Conservation (phyloP, 441 rosid species). For the Theobroma grandiflorum region DNA sequence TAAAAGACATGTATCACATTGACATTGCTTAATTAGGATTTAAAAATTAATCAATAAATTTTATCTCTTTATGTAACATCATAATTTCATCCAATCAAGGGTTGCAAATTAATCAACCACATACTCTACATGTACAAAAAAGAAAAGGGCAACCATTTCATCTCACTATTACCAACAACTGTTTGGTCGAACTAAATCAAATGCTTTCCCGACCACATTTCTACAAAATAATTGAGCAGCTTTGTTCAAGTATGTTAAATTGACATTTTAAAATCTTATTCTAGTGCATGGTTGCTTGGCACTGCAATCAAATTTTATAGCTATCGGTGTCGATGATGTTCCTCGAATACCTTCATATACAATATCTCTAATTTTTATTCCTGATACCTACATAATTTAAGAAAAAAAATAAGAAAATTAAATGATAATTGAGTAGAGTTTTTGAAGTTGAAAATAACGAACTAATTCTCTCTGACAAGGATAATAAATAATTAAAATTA, state of each 20-base stretch:
- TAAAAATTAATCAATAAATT: not conserved
- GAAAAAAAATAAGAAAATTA: not conserved
- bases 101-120: not conserved
- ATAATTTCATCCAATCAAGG: not conserved
- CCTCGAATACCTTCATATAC: conserved; percentile 43
- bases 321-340: conserved; percentile 48
- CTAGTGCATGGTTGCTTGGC: conserved; percentile 42
- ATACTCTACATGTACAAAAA: not conserved
- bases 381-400: conserved; percentile 20
- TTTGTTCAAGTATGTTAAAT: conserved; percentile 40
- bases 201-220: not conserved
- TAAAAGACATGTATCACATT: too few species aligned
- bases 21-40: too few species aligned
- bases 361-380: conserved; percentile 47
- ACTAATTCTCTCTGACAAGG: too few species aligned
- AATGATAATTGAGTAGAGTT: too few species aligned
- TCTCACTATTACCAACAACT: conserved; percentile 2
- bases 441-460: not conserved
- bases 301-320: conserved; percentile 58
- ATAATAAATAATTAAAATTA: too few species aligned
- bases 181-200: conserved; percentile 7
- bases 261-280: conserved; percentile 44
- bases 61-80: not conserved
- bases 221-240: conserved; percentile 14
- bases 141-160: not conserved